Evolutionary conservation across 169 alveolate genomes (phyloP), one percentile per base, ranked within the genome.

Genomic region (Cyclospora cayetanensis): DNA sequence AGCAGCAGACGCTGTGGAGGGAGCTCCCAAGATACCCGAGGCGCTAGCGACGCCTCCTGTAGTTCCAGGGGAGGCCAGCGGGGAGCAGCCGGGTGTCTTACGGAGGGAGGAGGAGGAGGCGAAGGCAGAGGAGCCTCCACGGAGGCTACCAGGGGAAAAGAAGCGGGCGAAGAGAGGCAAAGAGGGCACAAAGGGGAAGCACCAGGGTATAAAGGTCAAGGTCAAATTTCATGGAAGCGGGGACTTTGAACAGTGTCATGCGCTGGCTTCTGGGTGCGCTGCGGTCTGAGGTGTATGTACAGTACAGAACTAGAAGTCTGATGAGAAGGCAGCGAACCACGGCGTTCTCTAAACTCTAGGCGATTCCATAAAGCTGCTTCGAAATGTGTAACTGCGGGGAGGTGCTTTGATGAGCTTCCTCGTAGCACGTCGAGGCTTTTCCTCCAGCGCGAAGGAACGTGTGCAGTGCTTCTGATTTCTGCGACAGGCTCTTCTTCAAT

Each of bases 161-260:
- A 34, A 70, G 25, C 0, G 68, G 0, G n/a, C 18, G 25, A 60
- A 60, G 20, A 37, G 68, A 66, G 31, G 74, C 20, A 46, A 42
- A 4, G 43, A n/a, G 12, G 20, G 46, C 2, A 31, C 63, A 41
- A 37, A 41, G 25, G 82, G 35, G 18, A 37, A 11, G 41, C 9
- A 52, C 12, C 52, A 25, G 7, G 53, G 15, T 7, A 31, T 85
- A 34, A 27, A 29, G 39, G 29, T 66, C 12, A 72, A 50, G 37
- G 65, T 27, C 46, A 46, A 27, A 3, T 89, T 89, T 50, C 37
- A 15, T 27, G 93, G 93, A 12, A 89, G 66, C 1, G 93, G 90
- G 4, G 82, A 89, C 52, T 74, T 89, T 41, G 43, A 76, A 25
- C 15, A 77, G 34, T 89, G 93, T 53, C 82, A 34, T 20, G 72